Conservation (phyloP, 2,329 filamentous ascomycete genomes). For the Cordyceps cateniannulata region DNA sequence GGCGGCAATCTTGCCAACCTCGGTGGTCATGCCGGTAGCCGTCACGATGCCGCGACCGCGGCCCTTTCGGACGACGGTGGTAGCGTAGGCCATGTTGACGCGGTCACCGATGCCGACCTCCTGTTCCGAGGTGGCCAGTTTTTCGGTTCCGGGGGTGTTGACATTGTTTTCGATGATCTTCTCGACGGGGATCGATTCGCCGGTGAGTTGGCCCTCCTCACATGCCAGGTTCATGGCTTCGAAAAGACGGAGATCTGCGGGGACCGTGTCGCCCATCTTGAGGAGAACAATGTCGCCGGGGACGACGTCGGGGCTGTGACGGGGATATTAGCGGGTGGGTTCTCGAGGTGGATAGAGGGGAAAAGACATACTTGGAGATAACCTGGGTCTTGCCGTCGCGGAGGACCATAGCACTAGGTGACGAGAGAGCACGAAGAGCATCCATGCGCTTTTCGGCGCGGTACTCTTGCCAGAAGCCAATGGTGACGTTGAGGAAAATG, state of each 20-base stretch:
- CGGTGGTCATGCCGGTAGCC: constrained; percentile 64
- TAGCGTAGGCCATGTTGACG: constrained; percentile 69
- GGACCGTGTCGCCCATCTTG: constrained; percentile 68
- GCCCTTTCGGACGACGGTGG: constrained; percentile 66
- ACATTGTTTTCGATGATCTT: constrained; percentile 52
- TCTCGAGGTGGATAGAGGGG: too few species aligned
- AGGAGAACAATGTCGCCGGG: constrained; percentile 64
- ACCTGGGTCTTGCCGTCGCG: constrained; percentile 52
- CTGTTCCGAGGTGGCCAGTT: constrained; percentile 33
- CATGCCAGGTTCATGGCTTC: constrained; percentile 74
- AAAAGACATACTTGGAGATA: constrained; percentile 46
- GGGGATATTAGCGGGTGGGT: constrained; percentile 16
- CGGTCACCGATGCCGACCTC: constrained; percentile 64
- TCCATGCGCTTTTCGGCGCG: constrained; percentile 63
- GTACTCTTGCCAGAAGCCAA: constrained; percentile 61
- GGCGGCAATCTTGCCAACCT: constrained; percentile 63
- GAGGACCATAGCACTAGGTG: constrained; percentile 56
- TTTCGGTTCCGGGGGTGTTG: constrained; percentile 38
- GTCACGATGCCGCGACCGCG: constrained; percentile 67
- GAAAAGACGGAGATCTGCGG: constrained; percentile 63
- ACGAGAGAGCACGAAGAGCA: constrained; percentile 53
- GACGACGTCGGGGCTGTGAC: constrained; percentile 52
- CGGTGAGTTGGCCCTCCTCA: constrained; percentile 72
- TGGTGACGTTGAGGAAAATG: constrained; percentile 62
- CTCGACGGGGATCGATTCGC: constrained; percentile 66